Evolutionary conservation across 2,329 filamentous ascomycete genomes (phyloP).

Genomic region (Periconia macrospinosa): DNA sequence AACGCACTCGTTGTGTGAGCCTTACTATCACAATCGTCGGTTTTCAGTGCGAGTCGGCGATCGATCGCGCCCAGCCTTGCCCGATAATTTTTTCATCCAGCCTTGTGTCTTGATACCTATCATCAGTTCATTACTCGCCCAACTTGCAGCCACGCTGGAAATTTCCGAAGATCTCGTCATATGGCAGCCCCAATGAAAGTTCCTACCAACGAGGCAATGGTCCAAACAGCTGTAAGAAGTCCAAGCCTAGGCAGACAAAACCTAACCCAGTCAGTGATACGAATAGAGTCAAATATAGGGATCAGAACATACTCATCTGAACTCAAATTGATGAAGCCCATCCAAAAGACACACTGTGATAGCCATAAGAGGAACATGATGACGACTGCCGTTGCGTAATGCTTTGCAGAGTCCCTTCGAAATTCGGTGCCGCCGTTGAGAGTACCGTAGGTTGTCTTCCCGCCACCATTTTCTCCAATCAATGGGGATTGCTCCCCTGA

Average conservation of each 20-base stretch:
- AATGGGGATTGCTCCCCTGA: conserved; percentile 10
- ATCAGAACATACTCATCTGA: conserved; percentile 24
- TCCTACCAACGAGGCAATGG: conserved; percentile 5
- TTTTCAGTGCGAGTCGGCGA: too few relatives aligned
- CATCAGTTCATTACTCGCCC: too few relatives aligned
- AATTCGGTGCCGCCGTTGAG: conserved; percentile 1
- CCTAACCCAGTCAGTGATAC: conserved; percentile 22
- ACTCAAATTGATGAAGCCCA: conserved; percentile 26
- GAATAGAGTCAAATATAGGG: neutral
- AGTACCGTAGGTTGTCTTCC: conserved; percentile 17
- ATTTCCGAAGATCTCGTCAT: too few relatives aligned
- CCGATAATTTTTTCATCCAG: too few relatives aligned
- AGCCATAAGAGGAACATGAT: conserved; percentile 25
- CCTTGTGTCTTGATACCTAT: too few relatives aligned
- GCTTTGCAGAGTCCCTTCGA: conserved; percentile 6
- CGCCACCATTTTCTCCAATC: neutral
- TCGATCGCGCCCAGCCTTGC: too few relatives aligned
- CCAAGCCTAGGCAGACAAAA: conserved; percentile 30
- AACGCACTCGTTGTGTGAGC: too few relatives aligned
- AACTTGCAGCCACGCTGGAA: too few relatives aligned
- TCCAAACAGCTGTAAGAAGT: conserved; percentile 25
- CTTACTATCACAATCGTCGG: too few relatives aligned
- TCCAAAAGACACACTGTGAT: conserved; percentile 34
- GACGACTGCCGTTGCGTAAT: conserved; percentile 13
- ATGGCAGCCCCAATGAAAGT: too few relatives aligned